Evolutionary conservation across 495 filamentous ascomycete genomes (phyloP), one percentile per base, ranked within the genome.

Genomic region (Xylaria cubensis): DNA sequence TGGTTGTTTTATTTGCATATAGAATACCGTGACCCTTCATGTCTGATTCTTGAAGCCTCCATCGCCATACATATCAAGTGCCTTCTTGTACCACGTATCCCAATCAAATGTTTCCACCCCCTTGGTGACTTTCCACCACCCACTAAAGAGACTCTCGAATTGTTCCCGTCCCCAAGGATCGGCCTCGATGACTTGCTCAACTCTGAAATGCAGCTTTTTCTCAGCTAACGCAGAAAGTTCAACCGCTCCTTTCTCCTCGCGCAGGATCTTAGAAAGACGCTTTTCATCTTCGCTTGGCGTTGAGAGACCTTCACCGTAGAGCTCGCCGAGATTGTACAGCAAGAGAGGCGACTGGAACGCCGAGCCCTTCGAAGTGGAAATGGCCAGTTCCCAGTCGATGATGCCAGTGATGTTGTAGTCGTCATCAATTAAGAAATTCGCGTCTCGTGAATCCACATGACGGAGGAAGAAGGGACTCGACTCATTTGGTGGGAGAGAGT

Each of bases 401-500:
- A 82, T 81, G 10, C 79, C 79, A 1, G 80, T 82, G 53, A 84
- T 83, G 48, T 80, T 79, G 32, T 76, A 82, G 2, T 80, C 72
- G 36, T 77, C 68, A 64, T 84, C 79, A 41, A 83, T 74, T n/a
- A 85, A 75, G 56, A 82, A 76, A 48, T 80, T 80, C 55, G 79
- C 79, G 21, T 80, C 80, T 70, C 81, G 80, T 10, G 81, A 74
- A 70, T 83, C 79, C 29, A 76, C 77, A 72, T 83, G 76, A 34
- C 73, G 75, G 15, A 83, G 63, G 63, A 80, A 82, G 70, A 78
- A 83, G 29, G 69, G 69, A 26, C 61, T 46, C 44, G 59, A 67
- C 46, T 75, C 77, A 56, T 82, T 75, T 39, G 46, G 53, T 29
- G 73, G 73, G 10, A 70, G 46, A 36, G 59, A 46, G 51, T 83